These are phyloP conservation scores for Plasmodium fragile DNA, from an alignment of 169 alveolate species.

Conservation along the genomic window DNA sequence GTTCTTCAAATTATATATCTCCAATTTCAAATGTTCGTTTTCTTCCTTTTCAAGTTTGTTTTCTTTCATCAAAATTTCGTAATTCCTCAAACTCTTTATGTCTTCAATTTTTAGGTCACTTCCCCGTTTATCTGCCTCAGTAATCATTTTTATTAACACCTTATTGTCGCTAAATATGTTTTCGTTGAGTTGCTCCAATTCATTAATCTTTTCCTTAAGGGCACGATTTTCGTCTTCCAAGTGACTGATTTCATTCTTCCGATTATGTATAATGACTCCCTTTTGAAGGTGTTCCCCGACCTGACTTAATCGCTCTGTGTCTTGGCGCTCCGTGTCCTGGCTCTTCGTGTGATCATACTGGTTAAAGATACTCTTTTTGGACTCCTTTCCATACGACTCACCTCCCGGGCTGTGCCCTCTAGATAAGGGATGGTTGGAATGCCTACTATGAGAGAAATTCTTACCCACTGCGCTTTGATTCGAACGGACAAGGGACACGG, in stretches of 20 bases:
- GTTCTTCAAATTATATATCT: slow-evolving; percentile 46
- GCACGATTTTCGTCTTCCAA: slow-evolving; percentile 32
- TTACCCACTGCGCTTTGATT: not conserved
- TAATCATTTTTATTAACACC: slow-evolving; percentile 38
- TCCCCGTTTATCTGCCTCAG: not conserved
- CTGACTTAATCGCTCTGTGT: not conserved
- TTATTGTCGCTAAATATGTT: slow-evolving; percentile 57
- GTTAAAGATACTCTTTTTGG: not conserved
- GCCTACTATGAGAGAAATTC: not conserved
- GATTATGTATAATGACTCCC: not conserved
- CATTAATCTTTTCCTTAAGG: slow-evolving; percentile 33
- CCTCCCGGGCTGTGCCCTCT: not conserved
- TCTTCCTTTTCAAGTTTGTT: slow-evolving; percentile 51
- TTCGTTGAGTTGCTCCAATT: slow-evolving; percentile 29
- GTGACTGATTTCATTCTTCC: slow-evolving; percentile 20
- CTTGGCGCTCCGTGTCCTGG: not conserved
- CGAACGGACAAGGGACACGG: slow-evolving; percentile 3
- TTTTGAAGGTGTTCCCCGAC: not conserved
- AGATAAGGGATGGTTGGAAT: not conserved
- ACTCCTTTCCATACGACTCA: not conserved
- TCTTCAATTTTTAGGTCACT: not conserved
- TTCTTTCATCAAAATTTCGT: slow-evolving; percentile 12
- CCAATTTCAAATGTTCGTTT: slow-evolving; percentile 45
- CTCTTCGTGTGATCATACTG: not conserved
- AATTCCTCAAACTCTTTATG: not conserved